Base-by-base conservation (phyloP, 2,329 filamentous ascomycete genomes). In the Cladobotryum protrusum region DNA sequence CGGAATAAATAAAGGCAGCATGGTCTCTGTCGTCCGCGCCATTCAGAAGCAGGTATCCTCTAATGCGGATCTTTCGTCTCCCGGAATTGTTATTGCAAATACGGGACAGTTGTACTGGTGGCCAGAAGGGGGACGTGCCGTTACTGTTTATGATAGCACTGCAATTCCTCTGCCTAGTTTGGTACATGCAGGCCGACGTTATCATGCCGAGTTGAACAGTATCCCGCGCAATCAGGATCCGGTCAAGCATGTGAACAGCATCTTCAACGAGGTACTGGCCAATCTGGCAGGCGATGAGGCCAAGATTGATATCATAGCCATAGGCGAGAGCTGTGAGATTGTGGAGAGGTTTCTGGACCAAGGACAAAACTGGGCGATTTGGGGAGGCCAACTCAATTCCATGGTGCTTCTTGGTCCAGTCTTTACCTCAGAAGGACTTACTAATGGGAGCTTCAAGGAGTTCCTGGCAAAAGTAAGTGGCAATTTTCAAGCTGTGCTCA, bases 81-180 rank as follows among this genome's bases (percentile, higher is more conserved):
- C 77, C 0, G 86, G 79, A 3, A 70, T 96, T 49, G 69, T 96
- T 24, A 71, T 96, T 20, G 80, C 89, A 42, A 96, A 96, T 63
- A 74, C 82, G 4, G 89, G 88, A 4, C 83, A 95, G 67, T 71
- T 87, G 15, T 73, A 84, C 59, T 96, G 89, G 83, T 88, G 86
- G 64, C 81, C 86, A 37, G 76, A 79, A 46, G 76, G 76, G 1
- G 68, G 75, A 46, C 76, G 78, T 44, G 74, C 82, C 0, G 72
- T 95, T 53, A 86, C 80, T 1, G 63, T 75, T 1, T 61, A 63
- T 0, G 76, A 75, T 3, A 86, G 85, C 73, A 62, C 72, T 7
- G 74, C 73, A 2, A 68, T 85, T 41, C 83, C 84, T 1, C 77
- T 84, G 57, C 72, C 75, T 50, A 86, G 81, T 43, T 76, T 82